phyloP scores from a whole-genome alignment of 352 stramenopile species.

The Halophytophthora polymorphica region DNA sequence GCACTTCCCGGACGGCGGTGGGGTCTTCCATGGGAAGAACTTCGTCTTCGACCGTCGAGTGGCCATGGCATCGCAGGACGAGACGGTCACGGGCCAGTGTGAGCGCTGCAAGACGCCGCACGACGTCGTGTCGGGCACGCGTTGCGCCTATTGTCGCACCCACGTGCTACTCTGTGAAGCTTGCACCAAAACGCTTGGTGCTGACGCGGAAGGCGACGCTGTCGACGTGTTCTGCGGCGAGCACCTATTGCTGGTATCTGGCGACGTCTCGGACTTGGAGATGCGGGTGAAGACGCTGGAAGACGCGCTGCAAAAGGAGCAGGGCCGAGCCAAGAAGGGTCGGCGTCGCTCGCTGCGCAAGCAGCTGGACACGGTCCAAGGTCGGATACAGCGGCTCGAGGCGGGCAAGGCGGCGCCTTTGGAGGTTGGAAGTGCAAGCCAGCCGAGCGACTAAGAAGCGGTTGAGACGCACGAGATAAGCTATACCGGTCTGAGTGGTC shows the following conservation, averaged over 20 bases:
- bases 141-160: slow-evolving; percentile 76
- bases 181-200: slow-evolving; percentile 20
- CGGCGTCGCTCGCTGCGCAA: slow-evolving; percentile 76
- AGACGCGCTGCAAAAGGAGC: slow-evolving; percentile 23
- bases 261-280: slow-evolving; percentile 37
- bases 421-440: too few relatives aligned
- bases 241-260: slow-evolving; percentile 49
- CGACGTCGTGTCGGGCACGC: slow-evolving; percentile 58
- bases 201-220: slow-evolving; percentile 13
- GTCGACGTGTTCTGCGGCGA: slow-evolving; percentile 56
- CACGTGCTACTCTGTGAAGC: slow-evolving; percentile 70
- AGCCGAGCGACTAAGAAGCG: too few relatives aligned
- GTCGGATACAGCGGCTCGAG: slow-evolving; percentile 46
- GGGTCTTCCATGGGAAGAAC: slow-evolving; percentile 79
- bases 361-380: slow-evolving; percentile 68
- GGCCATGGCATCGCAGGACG: slow-evolving; percentile 51
- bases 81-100: slow-evolving; percentile 62
- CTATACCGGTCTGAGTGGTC: too few relatives aligned
- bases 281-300: slow-evolving; percentile 29
- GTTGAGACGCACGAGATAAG: too few relatives aligned
- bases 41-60: slow-evolving; percentile 87
- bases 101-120: slow-evolving; percentile 52
- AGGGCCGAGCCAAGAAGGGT: slow-evolving; percentile 55
- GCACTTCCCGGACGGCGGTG: slow-evolving; percentile 63
- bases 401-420: not conserved